A percentile compares a stretch with the other conserved stretches of the same genome.
Conservation (phyloP, 192 early-diverging fungal species). For the Umbelopsis vinacea region DNA sequence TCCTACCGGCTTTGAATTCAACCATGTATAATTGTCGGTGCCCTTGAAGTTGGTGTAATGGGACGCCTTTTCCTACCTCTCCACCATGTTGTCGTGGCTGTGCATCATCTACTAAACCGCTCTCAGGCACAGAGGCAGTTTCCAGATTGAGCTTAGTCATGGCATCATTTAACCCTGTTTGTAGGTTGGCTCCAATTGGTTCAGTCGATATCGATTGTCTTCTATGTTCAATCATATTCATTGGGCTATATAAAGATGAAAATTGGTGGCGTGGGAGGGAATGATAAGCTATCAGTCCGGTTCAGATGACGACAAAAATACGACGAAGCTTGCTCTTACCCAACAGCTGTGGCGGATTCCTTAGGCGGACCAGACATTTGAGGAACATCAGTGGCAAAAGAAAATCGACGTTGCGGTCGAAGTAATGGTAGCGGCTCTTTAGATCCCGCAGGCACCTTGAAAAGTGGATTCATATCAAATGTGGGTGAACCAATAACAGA, state of each 20-base stretch:
- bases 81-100: background rate
- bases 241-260: background rate
- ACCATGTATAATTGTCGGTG: slow-evolving; percentile 73
- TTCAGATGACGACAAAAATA: no score
- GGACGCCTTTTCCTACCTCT: slow-evolving; percentile 45
- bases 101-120: background rate
- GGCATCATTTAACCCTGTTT: slow-evolving; percentile 2
- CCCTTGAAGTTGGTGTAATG: slow-evolving; percentile 48
- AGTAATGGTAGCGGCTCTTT: slow-evolving; percentile 56
- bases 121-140: background rate
- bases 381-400: slow-evolving; percentile 24
- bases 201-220: background rate
- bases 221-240: background rate
- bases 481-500: background rate
- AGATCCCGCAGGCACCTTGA: slow-evolving; percentile 37
- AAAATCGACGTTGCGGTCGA: slow-evolving; percentile 59
- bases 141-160: slow-evolving; percentile 7
- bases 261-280: background rate
- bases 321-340: background rate
- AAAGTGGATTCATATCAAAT: background rate
- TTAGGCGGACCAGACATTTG: background rate
- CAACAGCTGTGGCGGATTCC: background rate
- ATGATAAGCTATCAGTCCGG: background rate
- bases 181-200: background rate
- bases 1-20: slow-evolving; percentile 87